These are phyloP conservation scores for Russula sp. DNA, from an alignment of 768 basidiomycete species.

Conservation along the genomic window DNA sequence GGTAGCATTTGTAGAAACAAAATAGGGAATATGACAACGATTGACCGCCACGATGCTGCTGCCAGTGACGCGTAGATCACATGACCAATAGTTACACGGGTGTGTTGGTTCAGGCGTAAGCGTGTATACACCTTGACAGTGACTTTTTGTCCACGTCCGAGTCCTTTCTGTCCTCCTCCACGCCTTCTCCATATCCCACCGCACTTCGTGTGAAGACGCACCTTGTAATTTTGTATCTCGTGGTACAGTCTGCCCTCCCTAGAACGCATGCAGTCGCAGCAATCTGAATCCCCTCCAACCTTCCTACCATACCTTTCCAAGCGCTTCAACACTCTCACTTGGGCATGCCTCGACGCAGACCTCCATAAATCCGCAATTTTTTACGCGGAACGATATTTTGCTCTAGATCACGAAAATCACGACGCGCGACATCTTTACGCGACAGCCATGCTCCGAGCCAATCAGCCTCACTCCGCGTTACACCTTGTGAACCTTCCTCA, in stretches of 20 bases:
- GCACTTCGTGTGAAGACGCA: background rate
- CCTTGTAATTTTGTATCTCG: slow-evolving; percentile 29
- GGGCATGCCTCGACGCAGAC: slow-evolving; percentile 80
- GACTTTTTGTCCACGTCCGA: background rate
- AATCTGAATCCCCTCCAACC: slow-evolving; percentile 45
- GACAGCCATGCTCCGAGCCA: slow-evolving; percentile 60
- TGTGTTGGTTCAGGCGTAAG: background rate
- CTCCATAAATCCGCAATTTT: slow-evolving; percentile 78
- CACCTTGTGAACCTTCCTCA: slow-evolving; percentile 58
- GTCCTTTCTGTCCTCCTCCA: background rate
- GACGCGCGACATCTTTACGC: slow-evolving; percentile 84
- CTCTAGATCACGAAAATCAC: slow-evolving; percentile 64
- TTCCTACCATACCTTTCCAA: slow-evolving; percentile 55
- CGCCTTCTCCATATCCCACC: background rate
- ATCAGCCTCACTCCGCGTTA: slow-evolving; percentile 70
- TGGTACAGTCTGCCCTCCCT: slow-evolving; percentile 26
- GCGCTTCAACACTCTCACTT: slow-evolving; percentile 68
- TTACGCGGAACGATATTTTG: slow-evolving; percentile 81
- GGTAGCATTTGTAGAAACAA: background rate
- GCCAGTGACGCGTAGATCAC: slow-evolving; percentile 18
- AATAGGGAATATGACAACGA: too few species aligned
- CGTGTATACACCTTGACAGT: too few species aligned
- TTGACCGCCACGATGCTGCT: background rate
- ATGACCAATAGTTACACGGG: slow-evolving; percentile 2
- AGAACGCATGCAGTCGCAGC: slow-evolving; percentile 28